Conservation (phyloP, 2,329 filamentous ascomycete genomes). For the Kalaharituber pfeilii region DNA sequence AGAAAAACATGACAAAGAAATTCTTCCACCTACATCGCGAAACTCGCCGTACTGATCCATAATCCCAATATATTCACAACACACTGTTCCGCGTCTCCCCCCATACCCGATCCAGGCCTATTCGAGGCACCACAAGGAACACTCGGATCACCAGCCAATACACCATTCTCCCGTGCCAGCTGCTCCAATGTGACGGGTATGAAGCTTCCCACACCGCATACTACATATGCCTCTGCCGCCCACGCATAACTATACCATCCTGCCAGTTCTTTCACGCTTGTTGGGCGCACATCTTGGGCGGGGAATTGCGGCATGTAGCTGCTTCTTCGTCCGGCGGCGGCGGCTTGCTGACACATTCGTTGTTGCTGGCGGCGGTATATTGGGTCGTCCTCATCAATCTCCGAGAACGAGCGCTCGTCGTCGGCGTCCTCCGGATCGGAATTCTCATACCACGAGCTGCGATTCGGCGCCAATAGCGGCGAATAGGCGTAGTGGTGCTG, state of each 20-base stretch:
- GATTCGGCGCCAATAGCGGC: no score
- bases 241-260: conserved; percentile 97
- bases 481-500: no score
- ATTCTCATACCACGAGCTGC: no score
- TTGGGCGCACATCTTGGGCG: conserved; percentile 69
- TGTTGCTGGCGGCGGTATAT: neutral
- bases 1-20: conserved; percentile 2
- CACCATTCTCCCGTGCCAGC: conserved; percentile 77
- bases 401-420: conserved; percentile 19
- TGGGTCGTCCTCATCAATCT: conserved; percentile 14
- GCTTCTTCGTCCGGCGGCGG: neutral
- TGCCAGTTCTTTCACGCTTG: conserved; percentile 67
- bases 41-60: conserved; percentile 88
- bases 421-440: conserved; percentile 16
- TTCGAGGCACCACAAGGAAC: conserved; percentile 5
- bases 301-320: neutral
- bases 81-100: conserved; percentile 50
- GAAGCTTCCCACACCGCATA: conserved; percentile 80
- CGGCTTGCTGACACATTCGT: neutral
- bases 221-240: conserved; percentile 89
- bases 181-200: conserved; percentile 92
- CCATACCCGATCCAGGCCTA: conserved; percentile 10
- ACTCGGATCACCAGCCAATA: conserved; percentile 47
- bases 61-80: conserved; percentile 64
- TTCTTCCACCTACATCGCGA: conserved; percentile 50